Evolutionary conservation across 768 basidiomycete genomes (phyloP), one percentile per base, ranked within the genome.

Genomic region (Russula emetica): DNA sequence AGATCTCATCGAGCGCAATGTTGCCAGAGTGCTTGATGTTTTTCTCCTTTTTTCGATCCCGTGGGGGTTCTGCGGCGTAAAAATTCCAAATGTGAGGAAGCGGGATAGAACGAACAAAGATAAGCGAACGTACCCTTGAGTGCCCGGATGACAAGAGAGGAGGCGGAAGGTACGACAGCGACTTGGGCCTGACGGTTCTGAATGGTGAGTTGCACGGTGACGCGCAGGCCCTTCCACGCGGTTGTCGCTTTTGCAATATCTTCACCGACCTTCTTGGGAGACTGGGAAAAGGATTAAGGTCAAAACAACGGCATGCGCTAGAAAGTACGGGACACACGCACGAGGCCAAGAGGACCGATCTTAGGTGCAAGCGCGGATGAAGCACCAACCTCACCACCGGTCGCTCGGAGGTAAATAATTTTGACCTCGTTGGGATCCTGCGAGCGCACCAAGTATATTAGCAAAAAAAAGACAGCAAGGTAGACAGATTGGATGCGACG

Each of bases 41-140:
- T 84, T 99, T 99, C 85, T 99, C 96, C 87, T 99, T 99, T 80
- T 99, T 99, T 69, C 97, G 89, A 80, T 99, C 97, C 73, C 97
- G 93, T 70, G 94, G 94, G 69, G 97, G 94, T 82, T 98, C 96
- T 96, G 75, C 30, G 30, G 58, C 1, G 22, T 6, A 10, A 20
- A 44, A 3, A 20, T 16, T 0, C 5, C 44, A 20, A 40, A 40
- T 40, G 9, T 8, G 24, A 64, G 22, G 20, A n/a, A 36, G n/a
- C 3, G n/a, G 30, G 20, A 2, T 24, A n/a, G 2, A 50, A 47
- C 9, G 16, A 20, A 50, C 6, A 1, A n/a, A 36, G 8, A 14
- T 2, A 16, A 26, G 55, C n/a, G 6, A 53, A 77, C 82, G 68
- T 66, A 95, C 94, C 94, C 81, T 99, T 99, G 75, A 99, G 88